Evolutionary conservation across 2,329 filamentous ascomycete species (phyloP), one percentile per base, ranked within the genome.

Genomic region (Nothomitra cinnamomea): DNA sequence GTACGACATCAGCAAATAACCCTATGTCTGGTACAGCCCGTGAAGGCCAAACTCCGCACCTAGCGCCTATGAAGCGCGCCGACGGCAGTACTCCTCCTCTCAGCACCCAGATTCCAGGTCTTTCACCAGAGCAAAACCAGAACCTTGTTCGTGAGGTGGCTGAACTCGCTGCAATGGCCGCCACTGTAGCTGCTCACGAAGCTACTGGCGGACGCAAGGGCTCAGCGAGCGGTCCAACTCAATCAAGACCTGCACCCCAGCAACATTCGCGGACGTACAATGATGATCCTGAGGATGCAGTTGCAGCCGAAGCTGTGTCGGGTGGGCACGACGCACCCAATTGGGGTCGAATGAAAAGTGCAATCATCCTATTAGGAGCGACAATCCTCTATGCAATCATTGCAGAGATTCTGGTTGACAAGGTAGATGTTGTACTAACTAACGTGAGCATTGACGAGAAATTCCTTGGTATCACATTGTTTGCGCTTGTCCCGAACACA

Each of bases 291-390:
- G 64, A 67, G 48, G 52, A 59, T 53, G 53, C 66, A 36, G 68
- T 68, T 24, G 69, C 74, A 45, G 68, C 64, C n/a, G 66, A 66
- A n/a, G 65, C 68, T 13, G 74, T 76, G 6, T 70, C 70, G 52
- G 86, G 85, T 47, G 89, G 90, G 0, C 94, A 98, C 62, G 92
- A 98, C 67, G 92, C 92, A n/a, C 92, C 92, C 3, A 98, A 98
- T 65, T 98, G 92, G 92, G 87, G 90, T 61, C 82, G 88, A 57
- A 78, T 77, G 53, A 96, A 96, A 76, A 95, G 87, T 72, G 77
- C 87, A 1, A 73, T 95, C 48, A 90, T 98, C 55, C 74, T 98
- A 12, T 79, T 96, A 59, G 83, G 80, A 1, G 90, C 94, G 2
- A 98, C 92, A 0, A 63, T 96, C 13, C 76, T 95, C 12, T 98